Evolutionary conservation across 2,329 filamentous ascomycete species (phyloP).

Genomic region (Coniella lustricola): DNA sequence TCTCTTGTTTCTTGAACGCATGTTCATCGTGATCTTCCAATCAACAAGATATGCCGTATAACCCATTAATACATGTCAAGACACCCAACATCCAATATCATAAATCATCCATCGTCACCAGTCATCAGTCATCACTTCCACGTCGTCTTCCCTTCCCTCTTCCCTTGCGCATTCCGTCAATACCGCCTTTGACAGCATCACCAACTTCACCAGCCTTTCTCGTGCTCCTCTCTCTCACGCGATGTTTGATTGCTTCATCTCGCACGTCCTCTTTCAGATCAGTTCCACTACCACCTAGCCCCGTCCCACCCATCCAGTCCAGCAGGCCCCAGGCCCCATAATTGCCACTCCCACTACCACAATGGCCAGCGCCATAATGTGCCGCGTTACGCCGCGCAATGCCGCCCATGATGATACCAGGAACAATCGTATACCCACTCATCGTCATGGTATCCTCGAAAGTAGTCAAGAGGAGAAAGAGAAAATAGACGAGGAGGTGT

Average conservation of each 20-base stretch:
- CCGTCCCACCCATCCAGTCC: constrained; percentile 55
- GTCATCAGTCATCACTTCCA: constrained; percentile 17
- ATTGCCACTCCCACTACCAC: constrained; percentile 43
- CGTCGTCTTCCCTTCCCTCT: constrained; percentile 7
- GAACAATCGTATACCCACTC: constrained; percentile 58
- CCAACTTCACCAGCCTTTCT: constrained; percentile 27
- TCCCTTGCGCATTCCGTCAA: constrained; percentile 26
- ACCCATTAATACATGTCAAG: too few relatives aligned
- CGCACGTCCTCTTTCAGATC: constrained; percentile 48
- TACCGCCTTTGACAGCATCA: constrained; percentile 27
- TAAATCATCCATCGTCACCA: neutral
- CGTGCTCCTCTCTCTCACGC: constrained; percentile 35
- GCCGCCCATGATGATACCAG: constrained; percentile 46
- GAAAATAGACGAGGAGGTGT: constrained; percentile 65
- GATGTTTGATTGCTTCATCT: constrained; percentile 49
- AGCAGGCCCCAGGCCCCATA: constrained; percentile 56
- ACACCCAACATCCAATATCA: too few relatives aligned
- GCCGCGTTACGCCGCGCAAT: constrained; percentile 27
- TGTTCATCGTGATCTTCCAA: too few relatives aligned
- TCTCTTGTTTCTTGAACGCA: too few relatives aligned
- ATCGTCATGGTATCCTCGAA: constrained; percentile 60
- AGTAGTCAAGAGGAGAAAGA: constrained; percentile 56
- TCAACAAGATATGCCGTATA: too few relatives aligned
- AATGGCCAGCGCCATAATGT: constrained; percentile 33
- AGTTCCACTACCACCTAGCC: constrained; percentile 34